phyloP scores from a whole-genome alignment of 441 rosid species.

The Mallotus japonicus region DNA sequence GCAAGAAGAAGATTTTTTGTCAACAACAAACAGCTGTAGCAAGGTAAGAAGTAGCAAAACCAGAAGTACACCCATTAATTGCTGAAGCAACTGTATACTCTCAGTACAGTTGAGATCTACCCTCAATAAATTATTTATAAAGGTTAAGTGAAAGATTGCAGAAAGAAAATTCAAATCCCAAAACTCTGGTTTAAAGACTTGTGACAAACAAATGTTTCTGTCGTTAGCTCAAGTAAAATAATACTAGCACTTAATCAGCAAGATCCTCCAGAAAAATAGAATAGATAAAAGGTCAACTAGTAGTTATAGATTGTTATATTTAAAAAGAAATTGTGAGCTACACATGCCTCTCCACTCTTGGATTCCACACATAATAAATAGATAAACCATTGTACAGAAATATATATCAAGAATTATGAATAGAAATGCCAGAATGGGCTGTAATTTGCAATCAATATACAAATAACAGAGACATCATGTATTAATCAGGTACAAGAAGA shows the following conservation, averaged over 20 bases:
- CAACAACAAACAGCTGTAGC: conserved; percentile 12
- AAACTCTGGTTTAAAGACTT: not conserved
- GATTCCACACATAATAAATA: not conserved
- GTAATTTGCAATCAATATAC: not conserved
- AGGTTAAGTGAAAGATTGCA: not conserved
- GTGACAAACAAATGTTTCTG: not conserved
- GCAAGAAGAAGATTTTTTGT: conserved; percentile 17
- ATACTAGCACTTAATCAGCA: not conserved
- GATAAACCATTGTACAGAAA: not conserved
- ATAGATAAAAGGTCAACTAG: not conserved
- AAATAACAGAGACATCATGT: not conserved
- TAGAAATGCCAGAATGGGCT: not conserved
- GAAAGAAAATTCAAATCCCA: not conserved
- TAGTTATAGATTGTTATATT: not conserved
- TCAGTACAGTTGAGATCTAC: not conserved
- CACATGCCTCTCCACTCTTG: not conserved
- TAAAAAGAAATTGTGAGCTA: not conserved
- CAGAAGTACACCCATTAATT: not conserved
- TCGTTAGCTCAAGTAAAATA: not conserved
- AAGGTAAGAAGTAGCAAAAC: not conserved
- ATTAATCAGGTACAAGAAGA: not conserved
- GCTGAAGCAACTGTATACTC: conserved; percentile 17
- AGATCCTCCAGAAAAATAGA: not conserved
- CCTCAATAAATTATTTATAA: not conserved
- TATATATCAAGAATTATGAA: not conserved